Evolutionary conservation across 2,329 filamentous ascomycete genomes (phyloP).

Genomic region (Fusarium newnesense): DNA sequence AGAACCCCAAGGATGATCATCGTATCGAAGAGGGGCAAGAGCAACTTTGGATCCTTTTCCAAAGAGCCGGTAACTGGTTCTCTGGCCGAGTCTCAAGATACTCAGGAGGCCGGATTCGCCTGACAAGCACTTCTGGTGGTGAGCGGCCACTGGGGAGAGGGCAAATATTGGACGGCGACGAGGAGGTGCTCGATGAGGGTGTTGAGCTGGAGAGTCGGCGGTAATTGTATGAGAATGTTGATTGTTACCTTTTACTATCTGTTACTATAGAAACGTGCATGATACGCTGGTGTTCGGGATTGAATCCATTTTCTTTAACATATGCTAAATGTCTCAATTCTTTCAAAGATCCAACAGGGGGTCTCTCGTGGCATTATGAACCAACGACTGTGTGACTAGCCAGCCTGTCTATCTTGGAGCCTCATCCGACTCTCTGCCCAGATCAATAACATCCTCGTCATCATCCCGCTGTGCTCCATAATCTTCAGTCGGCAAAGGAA

Average conservation of each 20-base stretch:
- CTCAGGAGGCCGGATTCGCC: slow-evolving; percentile 67
- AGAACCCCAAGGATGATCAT: slow-evolving; percentile 73
- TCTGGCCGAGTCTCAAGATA: slow-evolving; percentile 63
- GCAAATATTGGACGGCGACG: slow-evolving; percentile 55
- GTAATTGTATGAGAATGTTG: slow-evolving; percentile 16
- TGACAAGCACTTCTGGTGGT: slow-evolving; percentile 56
- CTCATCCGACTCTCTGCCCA: slow-evolving; percentile 44
- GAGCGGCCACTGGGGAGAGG: slow-evolving; percentile 56
- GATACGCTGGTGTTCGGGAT: slow-evolving; percentile 38
- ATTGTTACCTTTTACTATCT: slow-evolving; percentile 4
- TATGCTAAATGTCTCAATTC: not conserved
- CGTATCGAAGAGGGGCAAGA: slow-evolving; percentile 69
- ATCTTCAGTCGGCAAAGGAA: slow-evolving; percentile 43
- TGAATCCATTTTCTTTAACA: slow-evolving; percentile 18
- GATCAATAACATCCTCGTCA: slow-evolving; percentile 51
- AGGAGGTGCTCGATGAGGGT: slow-evolving; percentile 54
- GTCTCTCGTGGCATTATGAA: not conserved
- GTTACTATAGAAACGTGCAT: slow-evolving; percentile 30
- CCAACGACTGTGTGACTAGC: not conserved
- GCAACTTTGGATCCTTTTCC: slow-evolving; percentile 70
- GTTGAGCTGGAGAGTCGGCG: slow-evolving; percentile 56
- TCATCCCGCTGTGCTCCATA: slow-evolving; percentile 38
- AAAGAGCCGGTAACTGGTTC: slow-evolving; percentile 66
- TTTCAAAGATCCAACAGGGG: not conserved
- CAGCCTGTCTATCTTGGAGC: slow-evolving; percentile 17